Conservation (phyloP, 2,329 filamentous ascomycete genomes). For the Ceratocystis colombiana region DNA sequence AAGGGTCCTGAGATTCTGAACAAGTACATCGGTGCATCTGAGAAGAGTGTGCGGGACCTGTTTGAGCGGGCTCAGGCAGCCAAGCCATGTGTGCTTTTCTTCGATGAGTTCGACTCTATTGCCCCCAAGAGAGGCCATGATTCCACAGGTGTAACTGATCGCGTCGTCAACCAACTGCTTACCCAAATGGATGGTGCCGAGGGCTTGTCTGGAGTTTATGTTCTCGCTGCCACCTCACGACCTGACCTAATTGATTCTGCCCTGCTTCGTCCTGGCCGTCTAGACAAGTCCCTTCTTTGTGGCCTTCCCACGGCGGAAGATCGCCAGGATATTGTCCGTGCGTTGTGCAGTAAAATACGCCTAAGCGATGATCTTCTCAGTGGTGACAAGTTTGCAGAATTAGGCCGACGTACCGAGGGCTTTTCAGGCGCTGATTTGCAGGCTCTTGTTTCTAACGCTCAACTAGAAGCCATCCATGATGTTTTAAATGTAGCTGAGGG, state of each 20-base stretch:
- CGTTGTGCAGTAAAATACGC: constrained; percentile 71
- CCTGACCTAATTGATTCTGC: constrained; percentile 95
- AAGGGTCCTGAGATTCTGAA: constrained; percentile 98
- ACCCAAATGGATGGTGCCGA: constrained; percentile 99
- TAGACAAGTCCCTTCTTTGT: constrained; percentile 89
- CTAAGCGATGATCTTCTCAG: constrained; percentile 56
- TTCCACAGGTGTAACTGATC: constrained; percentile 93
- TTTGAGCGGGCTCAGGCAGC: constrained; percentile 89
- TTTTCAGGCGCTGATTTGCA: constrained; percentile 93
- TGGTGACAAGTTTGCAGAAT: constrained; percentile 52
- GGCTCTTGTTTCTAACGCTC: constrained; percentile 89
- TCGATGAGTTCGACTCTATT: constrained; percentile 97
- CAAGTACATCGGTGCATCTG: constrained; percentile 96
- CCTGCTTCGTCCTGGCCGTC: constrained; percentile 74
- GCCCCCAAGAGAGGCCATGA: constrained; percentile 96
- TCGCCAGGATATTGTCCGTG: constrained; percentile 75
- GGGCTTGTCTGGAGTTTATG: constrained; percentile 87
- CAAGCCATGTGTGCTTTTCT: constrained; percentile 89
- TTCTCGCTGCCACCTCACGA: constrained; percentile 83
- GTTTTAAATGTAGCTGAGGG: constrained; percentile 55
- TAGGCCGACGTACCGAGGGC: constrained; percentile 72
- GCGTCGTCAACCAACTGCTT: constrained; percentile 93
- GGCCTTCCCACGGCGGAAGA: constrained; percentile 75
- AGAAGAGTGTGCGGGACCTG: constrained; percentile 89
- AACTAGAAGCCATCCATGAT: constrained; percentile 93